Base-by-base conservation (phyloP, 2,329 filamentous ascomycete genomes). In the Colletotrichum viniferum region DNA sequence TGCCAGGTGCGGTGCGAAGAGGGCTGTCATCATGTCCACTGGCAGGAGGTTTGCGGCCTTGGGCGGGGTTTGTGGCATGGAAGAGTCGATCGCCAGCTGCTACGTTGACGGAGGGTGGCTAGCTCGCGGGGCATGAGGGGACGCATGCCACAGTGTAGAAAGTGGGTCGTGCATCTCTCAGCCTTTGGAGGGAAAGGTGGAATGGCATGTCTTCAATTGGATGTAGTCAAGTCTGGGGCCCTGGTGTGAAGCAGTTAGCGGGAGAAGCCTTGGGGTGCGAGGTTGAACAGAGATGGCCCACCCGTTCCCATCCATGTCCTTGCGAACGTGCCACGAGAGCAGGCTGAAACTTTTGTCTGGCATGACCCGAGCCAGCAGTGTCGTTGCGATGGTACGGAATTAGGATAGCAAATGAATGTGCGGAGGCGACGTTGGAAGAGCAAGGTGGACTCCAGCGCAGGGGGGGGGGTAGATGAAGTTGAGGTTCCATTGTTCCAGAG, bases 1-100 rank as follows among this genome's bases (percentile, higher is more conserved):
- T 4, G 85, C 84, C 6, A 92, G 86, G 68, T 89, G 85, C 1
- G 90, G 89, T 7, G 85, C 81, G 32, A 92, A 83, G 81, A 93
- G 91, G 3, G 91, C 91, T 18, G 85, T 82, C 26, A 92, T 84
- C 55, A 93, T 84, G 5, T 85, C 82, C 34, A 36, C 34, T 14
- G 34, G 34, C 6, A 38, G 34, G 34, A 16, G 34, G 78, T 90
- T 91, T 71, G 88, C 86, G 7, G 85, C 87, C 78, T 89, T 87
- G 67, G 88, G 85, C 5, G 73, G 73, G 9, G 69, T 75, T 48
- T 73, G 69, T 13, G 74, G 64, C 30, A 76, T 64, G 78, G 89
- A 83, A 0, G 89, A 90, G 18, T 91, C 87, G 79, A 91, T 88
- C 2, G 90, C 32, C 32, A 34, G 32, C 32, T 34, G 12, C 32